Evolutionary conservation across 1,284 basidiomycete species (phyloP).

Genomic region (Meripilus lineatus): DNA sequence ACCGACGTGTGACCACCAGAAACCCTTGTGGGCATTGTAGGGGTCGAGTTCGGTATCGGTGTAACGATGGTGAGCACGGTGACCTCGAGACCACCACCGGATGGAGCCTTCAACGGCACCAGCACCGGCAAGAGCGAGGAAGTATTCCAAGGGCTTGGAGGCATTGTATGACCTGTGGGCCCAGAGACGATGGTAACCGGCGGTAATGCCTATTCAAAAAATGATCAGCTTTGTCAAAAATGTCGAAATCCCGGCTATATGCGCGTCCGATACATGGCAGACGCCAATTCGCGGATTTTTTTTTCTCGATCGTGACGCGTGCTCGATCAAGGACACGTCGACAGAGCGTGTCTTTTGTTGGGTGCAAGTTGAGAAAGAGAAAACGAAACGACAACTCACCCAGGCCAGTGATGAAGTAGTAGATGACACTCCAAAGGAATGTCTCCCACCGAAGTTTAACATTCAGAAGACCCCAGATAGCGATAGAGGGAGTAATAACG

Average conservation of each 20-base stretch:
- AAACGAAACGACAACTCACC: conserved; percentile 36
- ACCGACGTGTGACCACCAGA: conserved; percentile 79
- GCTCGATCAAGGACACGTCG: no score
- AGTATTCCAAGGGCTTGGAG: conserved; percentile 73
- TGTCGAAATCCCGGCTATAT: neutral
- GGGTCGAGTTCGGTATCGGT: conserved; percentile 96
- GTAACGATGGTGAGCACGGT: conserved; percentile 92
- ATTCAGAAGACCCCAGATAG: conserved; percentile 62
- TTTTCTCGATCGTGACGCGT: no score
- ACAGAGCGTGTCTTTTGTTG: no score
- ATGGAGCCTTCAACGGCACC: conserved; percentile 90
- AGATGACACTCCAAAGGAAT: conserved; percentile 63
- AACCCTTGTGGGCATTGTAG: conserved; percentile 86
- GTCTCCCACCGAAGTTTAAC: conserved; percentile 67
- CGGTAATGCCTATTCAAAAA: conserved; percentile 57
- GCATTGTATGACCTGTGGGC: conserved; percentile 91
- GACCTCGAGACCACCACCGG: conserved; percentile 93
- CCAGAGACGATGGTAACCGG: conserved; percentile 92
- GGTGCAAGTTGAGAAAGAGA: conserved; percentile 14
- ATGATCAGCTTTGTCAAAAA: conserved; percentile 3
- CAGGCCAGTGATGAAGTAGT: conserved; percentile 85
- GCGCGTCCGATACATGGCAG: neutral
- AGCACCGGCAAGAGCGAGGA: conserved; percentile 74
- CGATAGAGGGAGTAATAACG: conserved; percentile 65
- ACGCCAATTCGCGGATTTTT: no score